Conservation (phyloP, 768 basidiomycete species). For the Sarcodon sp. region DNA sequence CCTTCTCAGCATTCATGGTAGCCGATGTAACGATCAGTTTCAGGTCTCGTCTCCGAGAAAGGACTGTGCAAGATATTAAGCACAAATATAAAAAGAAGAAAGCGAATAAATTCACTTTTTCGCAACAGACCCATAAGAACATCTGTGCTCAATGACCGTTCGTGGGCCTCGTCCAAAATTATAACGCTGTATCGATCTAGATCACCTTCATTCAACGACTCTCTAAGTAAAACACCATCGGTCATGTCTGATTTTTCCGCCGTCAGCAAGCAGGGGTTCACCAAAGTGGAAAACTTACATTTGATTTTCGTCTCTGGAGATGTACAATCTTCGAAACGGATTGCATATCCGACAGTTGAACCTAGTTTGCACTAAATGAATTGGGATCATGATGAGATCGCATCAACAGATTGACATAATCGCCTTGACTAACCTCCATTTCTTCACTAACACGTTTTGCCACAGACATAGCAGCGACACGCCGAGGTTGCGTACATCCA, state of each 20-base stretch:
- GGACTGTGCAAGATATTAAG: slow-evolving; percentile 9
- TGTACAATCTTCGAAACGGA: slow-evolving; percentile 98
- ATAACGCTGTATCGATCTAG: slow-evolving; percentile 93
- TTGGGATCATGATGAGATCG: slow-evolving; percentile 2
- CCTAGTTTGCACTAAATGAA: slow-evolving; percentile 70
- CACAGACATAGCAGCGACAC: slow-evolving; percentile 98
- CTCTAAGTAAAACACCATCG: slow-evolving; percentile 94
- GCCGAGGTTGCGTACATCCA: slow-evolving; percentile 95
- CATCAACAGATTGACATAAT: neutral
- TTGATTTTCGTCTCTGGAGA: slow-evolving; percentile 92
- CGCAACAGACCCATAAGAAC: slow-evolving; percentile 93
- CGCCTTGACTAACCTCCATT: slow-evolving; percentile 64
- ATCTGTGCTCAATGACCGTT: slow-evolving; percentile 93
- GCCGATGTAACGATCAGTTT: slow-evolving; percentile 98
- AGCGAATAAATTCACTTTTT: slow-evolving; percentile 52
- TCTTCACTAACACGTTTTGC: slow-evolving; percentile 99
- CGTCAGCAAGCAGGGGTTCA: neutral
- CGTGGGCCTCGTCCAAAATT: slow-evolving; percentile 98
- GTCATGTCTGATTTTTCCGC: slow-evolving; percentile 69
- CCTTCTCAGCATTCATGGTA: slow-evolving; percentile 99
- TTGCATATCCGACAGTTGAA: slow-evolving; percentile 86
- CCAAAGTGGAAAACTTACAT: slow-evolving; percentile 37
- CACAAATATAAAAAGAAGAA: slow-evolving; percentile 26
- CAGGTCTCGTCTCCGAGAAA: slow-evolving; percentile 84
- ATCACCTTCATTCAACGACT: slow-evolving; percentile 97